Evolutionary conservation across 2,329 filamentous ascomycete species (phyloP).

Genomic region (Ophiosphaerella herpotricha): DNA sequence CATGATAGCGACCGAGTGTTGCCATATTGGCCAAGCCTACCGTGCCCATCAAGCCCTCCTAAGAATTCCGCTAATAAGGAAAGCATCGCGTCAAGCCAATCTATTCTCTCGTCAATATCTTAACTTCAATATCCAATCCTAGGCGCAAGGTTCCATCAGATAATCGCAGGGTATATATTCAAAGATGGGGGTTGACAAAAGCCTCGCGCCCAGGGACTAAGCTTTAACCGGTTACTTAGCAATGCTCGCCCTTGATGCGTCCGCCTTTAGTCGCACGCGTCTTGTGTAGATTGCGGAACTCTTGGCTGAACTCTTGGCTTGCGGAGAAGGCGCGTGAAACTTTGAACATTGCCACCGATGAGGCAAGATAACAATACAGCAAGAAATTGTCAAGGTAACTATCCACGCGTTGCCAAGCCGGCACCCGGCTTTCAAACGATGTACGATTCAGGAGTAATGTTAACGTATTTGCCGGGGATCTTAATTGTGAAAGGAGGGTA

Average conservation of each 20-base stretch:
- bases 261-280: background rate
- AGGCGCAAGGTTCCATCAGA: slow-evolving; percentile 11
- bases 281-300: slow-evolving; percentile 13
- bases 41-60: slow-evolving; percentile 12
- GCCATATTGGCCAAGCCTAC: slow-evolving; percentile 9
- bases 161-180: slow-evolving; percentile 8
- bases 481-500: no score
- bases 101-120: slow-evolving; percentile 14
- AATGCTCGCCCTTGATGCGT: background rate
- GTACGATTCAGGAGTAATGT: no score
- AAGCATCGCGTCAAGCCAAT: slow-evolving; percentile 18
- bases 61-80: slow-evolving; percentile 16
- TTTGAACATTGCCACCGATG: background rate
- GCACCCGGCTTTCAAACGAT: no score
- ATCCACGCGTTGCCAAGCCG: background rate
- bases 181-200: slow-evolving; percentile 18
- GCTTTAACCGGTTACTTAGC: slow-evolving; percentile 36
- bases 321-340: slow-evolving; percentile 1
- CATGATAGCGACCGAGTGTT: background rate
- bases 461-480: no score
- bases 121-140: slow-evolving; percentile 14
- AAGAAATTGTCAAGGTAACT: background rate
- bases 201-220: slow-evolving; percentile 21
- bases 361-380: background rate
- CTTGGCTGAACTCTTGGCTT: background rate